A percentile compares a stretch with the other conserved stretches of the same genome.
Evolutionary conservation across 768 basidiomycete species (phyloP).

Genomic region (Amanita inopinata): DNA sequence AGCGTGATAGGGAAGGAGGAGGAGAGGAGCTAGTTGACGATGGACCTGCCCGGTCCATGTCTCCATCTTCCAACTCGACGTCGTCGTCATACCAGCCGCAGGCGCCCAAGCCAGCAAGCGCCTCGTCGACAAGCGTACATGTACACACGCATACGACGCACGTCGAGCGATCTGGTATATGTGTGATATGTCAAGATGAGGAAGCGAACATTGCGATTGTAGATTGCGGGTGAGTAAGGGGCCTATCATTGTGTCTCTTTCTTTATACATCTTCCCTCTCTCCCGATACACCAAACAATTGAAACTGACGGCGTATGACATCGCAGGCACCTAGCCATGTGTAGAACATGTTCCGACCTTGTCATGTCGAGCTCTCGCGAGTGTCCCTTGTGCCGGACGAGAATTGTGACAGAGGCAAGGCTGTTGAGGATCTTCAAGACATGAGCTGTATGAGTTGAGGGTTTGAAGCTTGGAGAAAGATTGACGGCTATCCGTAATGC

Average conservation of each 20-base stretch:
- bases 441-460: slow-evolving; percentile 14
- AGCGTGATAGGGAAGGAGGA: neutral
- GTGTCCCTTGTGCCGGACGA: slow-evolving; percentile 84
- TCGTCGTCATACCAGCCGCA: too few species aligned
- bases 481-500: too few species aligned
- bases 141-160: slow-evolving; percentile 16
- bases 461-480: too few species aligned
- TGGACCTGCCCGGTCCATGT: too few species aligned
- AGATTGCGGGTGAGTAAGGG: slow-evolving; percentile 86
- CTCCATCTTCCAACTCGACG: too few species aligned
- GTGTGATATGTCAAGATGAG: slow-evolving; percentile 90
- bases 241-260: slow-evolving; percentile 1
- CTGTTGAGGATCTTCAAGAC: slow-evolving; percentile 68
- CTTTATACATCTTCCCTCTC: neutral
- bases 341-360: slow-evolving; percentile 67
- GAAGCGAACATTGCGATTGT: slow-evolving; percentile 91
- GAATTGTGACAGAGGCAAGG: slow-evolving; percentile 76
- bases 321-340: slow-evolving; percentile 71
- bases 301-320: neutral
- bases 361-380: slow-evolving; percentile 74
- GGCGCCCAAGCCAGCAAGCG: neutral
- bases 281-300: too few species aligned
- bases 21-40: neutral
- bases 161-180: slow-evolving; percentile 65
- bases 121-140: neutral